Evolutionary conservation across 345 rosid species (phyloP), one percentile per base, ranked within the genome.

Genomic region (Syzygium jambos): DNA sequence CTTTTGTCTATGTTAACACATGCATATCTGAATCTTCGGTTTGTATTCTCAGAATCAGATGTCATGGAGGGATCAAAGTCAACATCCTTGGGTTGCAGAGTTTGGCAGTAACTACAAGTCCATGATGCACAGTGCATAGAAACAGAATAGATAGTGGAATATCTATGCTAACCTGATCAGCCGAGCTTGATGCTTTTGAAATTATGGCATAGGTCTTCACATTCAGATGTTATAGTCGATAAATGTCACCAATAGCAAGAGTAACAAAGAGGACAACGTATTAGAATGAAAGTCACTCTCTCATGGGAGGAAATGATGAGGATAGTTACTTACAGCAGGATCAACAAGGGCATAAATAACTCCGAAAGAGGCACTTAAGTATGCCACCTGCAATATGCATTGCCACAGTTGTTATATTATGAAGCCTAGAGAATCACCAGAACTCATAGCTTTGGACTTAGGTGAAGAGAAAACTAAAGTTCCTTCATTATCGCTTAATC

Each of bases 181-280:
- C 84, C 25, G 91, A 87, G 89, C 94, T 91, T 89, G 95, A 84
- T 83, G 93, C 94, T 86, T 91, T 92, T 19, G 95, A 93, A 86
- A 93, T 90, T 61, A 93, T 90, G 78, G 93, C 90, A 85, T 88
- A 92, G 78, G 93, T 92, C 95, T 93, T 93, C 91, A 91, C 2
- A 43, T 30, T 53, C 22, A 84, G 59, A 85, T 86, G 65, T 84
- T 15, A 15, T 65, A 49, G 78, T 17, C 82, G 43, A 86, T 51
- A 56, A 87, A 86, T 19, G 34, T 83, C 34, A 43, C 13, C 55
- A 57, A 51, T 38, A 87, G n/a, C 29, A 27, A 54, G 21, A 1
- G n/a, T 54, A 38, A 85, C 49, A 34, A 30, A 86, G 59, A 10
- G 84, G 29, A 51, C 80, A 85, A 88, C 15, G 12, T 49, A 19